phyloP scores from a whole-genome alignment of 176 grass and related monocot genomes.

The Juncus effusus region DNA sequence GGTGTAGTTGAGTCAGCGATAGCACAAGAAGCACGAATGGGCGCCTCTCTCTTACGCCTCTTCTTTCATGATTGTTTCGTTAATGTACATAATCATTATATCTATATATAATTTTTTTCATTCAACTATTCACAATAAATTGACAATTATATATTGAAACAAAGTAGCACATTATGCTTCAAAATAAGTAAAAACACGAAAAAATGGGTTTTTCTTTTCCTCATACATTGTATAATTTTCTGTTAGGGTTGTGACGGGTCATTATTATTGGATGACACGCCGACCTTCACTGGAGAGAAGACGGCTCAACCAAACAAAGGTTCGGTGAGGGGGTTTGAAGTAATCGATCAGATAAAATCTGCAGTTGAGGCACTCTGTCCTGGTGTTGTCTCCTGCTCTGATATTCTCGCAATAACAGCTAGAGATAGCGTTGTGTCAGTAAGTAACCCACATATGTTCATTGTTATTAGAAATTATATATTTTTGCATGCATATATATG shows the following conservation, averaged over 20 bases:
- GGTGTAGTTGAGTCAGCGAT: constrained; percentile 43
- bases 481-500: too few species aligned
- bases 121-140: not conserved
- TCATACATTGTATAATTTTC: not conserved
- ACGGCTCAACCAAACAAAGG: constrained; percentile 46
- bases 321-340: constrained; percentile 68
- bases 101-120: not conserved
- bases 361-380: constrained; percentile 58
- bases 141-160: not conserved
- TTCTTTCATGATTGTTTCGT: constrained; percentile 94
- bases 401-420: constrained; percentile 62
- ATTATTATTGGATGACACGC: constrained; percentile 60
- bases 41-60: constrained; percentile 78
- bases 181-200: not conserved
- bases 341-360: constrained; percentile 64
- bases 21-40: constrained; percentile 48
- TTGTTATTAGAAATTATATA: too few species aligned
- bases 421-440: constrained; percentile 56
- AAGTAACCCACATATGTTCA: constrained; percentile 8
- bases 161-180: not conserved
- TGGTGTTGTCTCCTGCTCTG: constrained; percentile 82
- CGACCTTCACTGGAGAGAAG: constrained; percentile 58
- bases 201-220: not conserved
- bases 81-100: constrained; percentile 29
- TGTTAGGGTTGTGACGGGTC: constrained; percentile 80